Evolutionary conservation across 2,329 filamentous ascomycete genomes (phyloP), one percentile per base, ranked within the genome.

Genomic region (Xylaria sp.): DNA sequence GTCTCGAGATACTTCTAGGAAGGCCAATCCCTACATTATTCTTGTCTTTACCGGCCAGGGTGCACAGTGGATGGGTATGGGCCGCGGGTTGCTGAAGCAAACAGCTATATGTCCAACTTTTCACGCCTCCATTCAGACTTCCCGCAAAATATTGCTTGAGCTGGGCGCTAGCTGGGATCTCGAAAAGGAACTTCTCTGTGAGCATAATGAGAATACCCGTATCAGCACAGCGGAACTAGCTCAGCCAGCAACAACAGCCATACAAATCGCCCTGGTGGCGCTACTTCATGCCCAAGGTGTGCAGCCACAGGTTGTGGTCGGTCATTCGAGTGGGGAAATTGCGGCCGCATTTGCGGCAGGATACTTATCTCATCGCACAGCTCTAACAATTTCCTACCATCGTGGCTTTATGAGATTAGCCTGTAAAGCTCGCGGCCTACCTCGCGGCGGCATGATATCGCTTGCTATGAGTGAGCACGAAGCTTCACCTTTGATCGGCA

Each of bases 61-160:
- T 23, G 63, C 71, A 20, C 71, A 76, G 26, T 75, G 73, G 63
- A 15, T 46, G 4, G 62, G 44, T 2, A 76, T 74, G 75, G 73
- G 72, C 7, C 28, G 63, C 6, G 69, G 70, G 10, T 65, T 77
- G 6, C 38, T 71, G 23, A 23, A 23, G 23, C 23, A 23, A 23
- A 23, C 23, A 23, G 23, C 23, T 23, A 23, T 23, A 23, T 23
- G 23, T 23, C 23, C 0, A 6, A 33, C 64, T 15, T 71, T 71
- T 38, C 63, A 42, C 2, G 60, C 65, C n/a, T 69, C 66, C 11
- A 59, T 69, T n/a, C 56, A 58, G 6, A 5, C 26, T 4, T 67
- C 66, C 3, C 61, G 64, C 3, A 48, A 69, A 23, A 67, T 71
- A 6, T 51, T 71, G 15, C 26, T n/a, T 13, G 56, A 68, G 33